A percentile compares a stretch with the other conserved stretches of the same genome.
Evolutionary conservation across 768 basidiomycete genomes (phyloP).

Genomic region (Mycena alexandri): DNA sequence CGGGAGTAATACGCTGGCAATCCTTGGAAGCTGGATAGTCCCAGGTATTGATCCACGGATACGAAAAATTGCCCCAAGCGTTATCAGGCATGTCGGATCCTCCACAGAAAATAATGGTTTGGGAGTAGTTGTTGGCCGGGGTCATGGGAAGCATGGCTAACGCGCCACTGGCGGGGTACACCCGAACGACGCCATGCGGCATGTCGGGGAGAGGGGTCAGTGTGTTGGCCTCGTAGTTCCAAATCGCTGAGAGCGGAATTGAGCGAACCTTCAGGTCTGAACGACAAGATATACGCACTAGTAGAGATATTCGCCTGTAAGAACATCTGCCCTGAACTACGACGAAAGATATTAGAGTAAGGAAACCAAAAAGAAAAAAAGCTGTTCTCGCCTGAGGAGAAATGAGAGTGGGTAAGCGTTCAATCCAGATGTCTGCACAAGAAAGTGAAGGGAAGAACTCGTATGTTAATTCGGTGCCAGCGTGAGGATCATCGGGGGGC

Average conservation of each 20-base stretch:
- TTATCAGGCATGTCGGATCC: constrained; percentile 78
- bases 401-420: constrained; percentile 83
- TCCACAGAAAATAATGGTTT: constrained; percentile 91
- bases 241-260: constrained; percentile 49
- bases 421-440: constrained; percentile 79
- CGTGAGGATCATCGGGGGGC: no score
- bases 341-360: no score
- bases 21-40: constrained; percentile 74
- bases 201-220: constrained; percentile 78
- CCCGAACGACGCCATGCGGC: constrained; percentile 77
- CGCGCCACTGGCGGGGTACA: constrained; percentile 61
- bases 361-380: no score
- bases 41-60: constrained; percentile 81
- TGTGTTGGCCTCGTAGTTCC: constrained; percentile 67
- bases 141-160: constrained; percentile 93
- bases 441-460: constrained; percentile 90
- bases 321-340: constrained; percentile 78
- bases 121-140: constrained; percentile 88
- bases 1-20: constrained; percentile 89
- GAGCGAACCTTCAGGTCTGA: constrained; percentile 25
- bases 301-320: constrained; percentile 87
- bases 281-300: constrained; percentile 56
- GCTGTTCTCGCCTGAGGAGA: constrained; percentile 66
- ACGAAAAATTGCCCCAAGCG: constrained; percentile 83
- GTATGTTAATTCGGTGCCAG: constrained; percentile 82